Conservation (phyloP, 169 alveolate species). For the Cyclospora cayetanensis region DNA sequence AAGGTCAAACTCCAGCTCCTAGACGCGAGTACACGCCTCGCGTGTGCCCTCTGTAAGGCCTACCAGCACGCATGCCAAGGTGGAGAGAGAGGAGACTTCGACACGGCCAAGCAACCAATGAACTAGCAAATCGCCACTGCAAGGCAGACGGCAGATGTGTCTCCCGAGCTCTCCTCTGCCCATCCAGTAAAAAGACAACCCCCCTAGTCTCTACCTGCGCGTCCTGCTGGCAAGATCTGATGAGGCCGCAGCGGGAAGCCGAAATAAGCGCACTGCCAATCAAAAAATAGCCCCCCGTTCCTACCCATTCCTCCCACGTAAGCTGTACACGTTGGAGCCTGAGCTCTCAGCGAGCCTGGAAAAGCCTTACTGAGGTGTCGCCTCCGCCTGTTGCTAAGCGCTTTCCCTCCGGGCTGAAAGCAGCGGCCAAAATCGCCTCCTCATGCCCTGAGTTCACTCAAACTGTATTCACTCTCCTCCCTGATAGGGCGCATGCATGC, state of each 20-base stretch:
- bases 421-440: slow-evolving; percentile 88
- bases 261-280: too few species aligned
- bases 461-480: neutral
- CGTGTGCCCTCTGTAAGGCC: neutral
- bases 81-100: neutral
- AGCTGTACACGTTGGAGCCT: neutral
- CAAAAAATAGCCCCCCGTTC: too few species aligned
- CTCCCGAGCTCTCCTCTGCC: too few species aligned
- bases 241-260: neutral
- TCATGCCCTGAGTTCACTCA: slow-evolving; percentile 84
- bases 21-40: neutral
- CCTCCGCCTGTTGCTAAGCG: slow-evolving; percentile 77
- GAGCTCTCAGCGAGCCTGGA: neutral
- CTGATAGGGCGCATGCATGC: neutral
- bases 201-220: too few species aligned
- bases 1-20: neutral
- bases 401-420: slow-evolving; percentile 93
- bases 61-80: neutral
- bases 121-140: neutral
- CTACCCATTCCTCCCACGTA: too few species aligned
- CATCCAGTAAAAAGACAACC: too few species aligned
- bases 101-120: neutral
- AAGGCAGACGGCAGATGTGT: neutral
- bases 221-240: too few species aligned
- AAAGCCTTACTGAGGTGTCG: slow-evolving; percentile 65